These are phyloP conservation scores for Staphylotrichum longicolle DNA, from an alignment of 495 filamentous ascomycete genomes.

Conservation along the genomic window DNA sequence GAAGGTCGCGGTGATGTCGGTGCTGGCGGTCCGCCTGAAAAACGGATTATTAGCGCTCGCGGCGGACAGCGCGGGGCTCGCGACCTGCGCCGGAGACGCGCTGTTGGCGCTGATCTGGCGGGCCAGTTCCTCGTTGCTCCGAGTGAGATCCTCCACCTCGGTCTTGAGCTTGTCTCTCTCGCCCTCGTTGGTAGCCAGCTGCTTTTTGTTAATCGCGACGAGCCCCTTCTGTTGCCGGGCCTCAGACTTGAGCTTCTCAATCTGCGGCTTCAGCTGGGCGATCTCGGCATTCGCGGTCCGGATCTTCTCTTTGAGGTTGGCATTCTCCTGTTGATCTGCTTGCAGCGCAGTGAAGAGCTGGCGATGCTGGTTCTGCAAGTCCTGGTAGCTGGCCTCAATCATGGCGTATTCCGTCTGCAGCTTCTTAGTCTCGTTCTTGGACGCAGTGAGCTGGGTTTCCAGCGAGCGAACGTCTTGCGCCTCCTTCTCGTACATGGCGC, in stretches of 20 bases:
- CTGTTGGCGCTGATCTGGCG: constrained; percentile 43
- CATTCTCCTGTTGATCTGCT: constrained; percentile 85
- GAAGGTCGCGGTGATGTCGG: constrained; percentile 60
- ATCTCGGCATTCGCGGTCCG: constrained; percentile 77
- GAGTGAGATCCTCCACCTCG: constrained; percentile 68
- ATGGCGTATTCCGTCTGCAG: constrained; percentile 76
- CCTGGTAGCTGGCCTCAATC: constrained; percentile 77
- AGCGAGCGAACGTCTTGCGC: constrained; percentile 78
- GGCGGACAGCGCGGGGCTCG: constrained; percentile 70
- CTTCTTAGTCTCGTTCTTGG: constrained; percentile 77
- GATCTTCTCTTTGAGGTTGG: constrained; percentile 81
- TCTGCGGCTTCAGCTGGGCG: constrained; percentile 73
- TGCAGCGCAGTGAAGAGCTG: constrained; percentile 72
- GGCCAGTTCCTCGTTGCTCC: constrained; percentile 57
- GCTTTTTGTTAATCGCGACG: constrained; percentile 97
- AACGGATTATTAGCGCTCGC: constrained; percentile 85
- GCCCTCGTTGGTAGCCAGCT: constrained; percentile 80
- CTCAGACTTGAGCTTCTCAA: constrained; percentile 86
- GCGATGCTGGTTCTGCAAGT: constrained; percentile 79
- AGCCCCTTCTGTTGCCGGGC: constrained; percentile 92
- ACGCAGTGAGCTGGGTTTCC: constrained; percentile 73
- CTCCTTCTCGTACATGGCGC: constrained; percentile 88
- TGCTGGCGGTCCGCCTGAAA: constrained; percentile 71
- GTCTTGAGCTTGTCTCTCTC: constrained; percentile 80
- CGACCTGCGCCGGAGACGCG: constrained; percentile 40